Conservation (phyloP, 1,139 yeast species). For the Sugiyamaella xylanicola region DNA sequence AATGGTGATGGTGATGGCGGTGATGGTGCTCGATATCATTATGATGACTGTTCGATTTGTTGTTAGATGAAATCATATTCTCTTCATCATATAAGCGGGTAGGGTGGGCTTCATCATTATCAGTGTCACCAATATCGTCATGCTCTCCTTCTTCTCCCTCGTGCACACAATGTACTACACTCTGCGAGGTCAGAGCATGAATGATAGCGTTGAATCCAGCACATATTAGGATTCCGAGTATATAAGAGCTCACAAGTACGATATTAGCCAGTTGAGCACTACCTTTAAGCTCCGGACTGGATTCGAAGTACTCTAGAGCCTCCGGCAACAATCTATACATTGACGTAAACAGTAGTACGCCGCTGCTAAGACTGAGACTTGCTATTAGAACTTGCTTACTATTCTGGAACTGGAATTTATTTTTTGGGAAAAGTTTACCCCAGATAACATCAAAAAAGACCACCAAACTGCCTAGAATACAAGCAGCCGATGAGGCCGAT, state of each 20-base stretch:
- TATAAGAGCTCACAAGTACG: conserved; percentile 53
- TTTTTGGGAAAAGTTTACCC: conserved; percentile 40
- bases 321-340: conserved; percentile 74
- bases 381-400: conserved; percentile 64
- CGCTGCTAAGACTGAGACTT: conserved; percentile 72
- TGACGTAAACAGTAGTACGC: conserved; percentile 67
- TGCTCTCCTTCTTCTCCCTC: conserved; percentile 31
- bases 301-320: conserved; percentile 44
- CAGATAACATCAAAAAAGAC: conserved; percentile 57
- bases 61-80: conserved; percentile 8
- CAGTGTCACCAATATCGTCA: background rate
- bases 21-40: too few relatives aligned
- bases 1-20: conserved; percentile 28
- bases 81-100: background rate
- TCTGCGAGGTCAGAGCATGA: conserved; percentile 75
- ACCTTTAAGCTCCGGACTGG: conserved; percentile 35
- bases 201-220: conserved; percentile 61
- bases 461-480: conserved; percentile 60
- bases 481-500: conserved; percentile 56
- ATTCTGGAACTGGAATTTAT: conserved; percentile 54
- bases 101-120: conserved; percentile 7
- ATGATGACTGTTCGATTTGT: conserved; percentile 31
- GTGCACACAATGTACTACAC: conserved; percentile 86
- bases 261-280: conserved; percentile 40
- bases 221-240: conserved; percentile 64